Evolutionary conservation across 106 monocot genomes (phyloP), one percentile per base, ranked within the genome.

Genomic region (Phalaenopsis equestris): DNA sequence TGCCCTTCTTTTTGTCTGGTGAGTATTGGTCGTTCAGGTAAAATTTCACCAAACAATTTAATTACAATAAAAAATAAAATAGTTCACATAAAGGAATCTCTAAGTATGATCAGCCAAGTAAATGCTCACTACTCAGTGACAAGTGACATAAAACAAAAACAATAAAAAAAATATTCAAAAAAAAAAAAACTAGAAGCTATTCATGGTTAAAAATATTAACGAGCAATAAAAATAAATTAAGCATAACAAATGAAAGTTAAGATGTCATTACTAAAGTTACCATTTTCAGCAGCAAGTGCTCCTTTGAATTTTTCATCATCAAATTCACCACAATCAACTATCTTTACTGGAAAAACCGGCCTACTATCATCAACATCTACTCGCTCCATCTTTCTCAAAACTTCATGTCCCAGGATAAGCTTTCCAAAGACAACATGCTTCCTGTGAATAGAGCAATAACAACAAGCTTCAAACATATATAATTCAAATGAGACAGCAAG

Each of bases 391-490:
- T 85, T 89, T 82, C 86, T 94, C 75, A 98, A 79, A 65, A 87
- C 86, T 70, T 92, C 92, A 67, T 90, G 81, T 36, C 98, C 98
- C 14, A 65, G 17, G 58, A 94, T 81, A 72, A 98, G 92, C 88
- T 94, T 98, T 55, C 98, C 98, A 91, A 98, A 98, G 81, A 98
- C 98, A 83, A 92, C 94, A 87, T 94, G 94, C 74, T 94, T 98
- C 85, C 98, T 98, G 84, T 52, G 49, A 76, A n/a, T 58, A 77
- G 30, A 42, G 74, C 19, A 16, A 74, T 6, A 36, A 16, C 42
- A 70, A 36, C 11, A 70, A 14, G 38, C 15, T 11, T 70, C 19
- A 61, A 4, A 61, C 4, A 61, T 61, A n/a, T 21, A 61, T 21
- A 61, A 61, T 2, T 52, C 52, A 52, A 52, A 52, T 52, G 52